A percentile compares a stretch with the other conserved stretches of the same genome.
Evolutionary conservation across 2,329 filamentous ascomycete species (phyloP).

Genomic region (Ascochyta viciae-villosae): DNA sequence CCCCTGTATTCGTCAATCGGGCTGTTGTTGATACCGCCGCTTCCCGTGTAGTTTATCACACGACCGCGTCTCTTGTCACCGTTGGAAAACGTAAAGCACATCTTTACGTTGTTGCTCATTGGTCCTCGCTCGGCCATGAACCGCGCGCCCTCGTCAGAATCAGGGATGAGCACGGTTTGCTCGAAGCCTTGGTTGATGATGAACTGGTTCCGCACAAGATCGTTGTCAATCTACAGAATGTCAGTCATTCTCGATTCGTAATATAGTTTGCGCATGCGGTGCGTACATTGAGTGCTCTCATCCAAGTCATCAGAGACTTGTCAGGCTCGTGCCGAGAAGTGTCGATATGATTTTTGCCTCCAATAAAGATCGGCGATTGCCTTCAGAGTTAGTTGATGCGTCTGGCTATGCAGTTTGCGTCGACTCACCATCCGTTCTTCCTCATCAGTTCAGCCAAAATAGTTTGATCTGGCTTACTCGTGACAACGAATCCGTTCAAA

Average conservation of each 20-base stretch:
- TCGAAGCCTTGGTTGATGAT: constrained; percentile 86
- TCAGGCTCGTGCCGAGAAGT: constrained; percentile 77
- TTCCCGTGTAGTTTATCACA: constrained; percentile 48
- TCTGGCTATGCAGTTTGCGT: background rate
- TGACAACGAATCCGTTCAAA: constrained; percentile 82
- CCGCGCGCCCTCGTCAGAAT: constrained; percentile 69
- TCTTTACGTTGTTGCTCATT: constrained; percentile 69
- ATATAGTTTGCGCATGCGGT: too few relatives aligned
- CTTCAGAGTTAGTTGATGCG: constrained; percentile 33
- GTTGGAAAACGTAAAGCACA: constrained; percentile 74
- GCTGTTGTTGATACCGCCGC: constrained; percentile 58
- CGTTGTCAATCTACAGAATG: constrained; percentile 49
- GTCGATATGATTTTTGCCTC: constrained; percentile 63
- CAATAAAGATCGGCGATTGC: constrained; percentile 69
- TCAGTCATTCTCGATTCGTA: constrained; percentile 24
- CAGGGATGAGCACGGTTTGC: constrained; percentile 78
- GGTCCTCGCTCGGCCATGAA: constrained; percentile 68
- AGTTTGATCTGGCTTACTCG: constrained; percentile 76
- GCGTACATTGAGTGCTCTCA: constrained; percentile 72
- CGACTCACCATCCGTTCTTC: constrained; percentile 57
- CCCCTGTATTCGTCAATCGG: constrained; percentile 62
- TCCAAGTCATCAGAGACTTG: constrained; percentile 73
- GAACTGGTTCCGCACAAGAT: constrained; percentile 78
- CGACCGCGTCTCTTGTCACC: constrained; percentile 66
- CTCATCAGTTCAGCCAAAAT: constrained; percentile 72